Percentiles rank a stretch among this genome's conserved stretches.
Evolutionary conservation across 768 basidiomycete species (phyloP).

Genomic region (Lanmaoa rubissima): DNA sequence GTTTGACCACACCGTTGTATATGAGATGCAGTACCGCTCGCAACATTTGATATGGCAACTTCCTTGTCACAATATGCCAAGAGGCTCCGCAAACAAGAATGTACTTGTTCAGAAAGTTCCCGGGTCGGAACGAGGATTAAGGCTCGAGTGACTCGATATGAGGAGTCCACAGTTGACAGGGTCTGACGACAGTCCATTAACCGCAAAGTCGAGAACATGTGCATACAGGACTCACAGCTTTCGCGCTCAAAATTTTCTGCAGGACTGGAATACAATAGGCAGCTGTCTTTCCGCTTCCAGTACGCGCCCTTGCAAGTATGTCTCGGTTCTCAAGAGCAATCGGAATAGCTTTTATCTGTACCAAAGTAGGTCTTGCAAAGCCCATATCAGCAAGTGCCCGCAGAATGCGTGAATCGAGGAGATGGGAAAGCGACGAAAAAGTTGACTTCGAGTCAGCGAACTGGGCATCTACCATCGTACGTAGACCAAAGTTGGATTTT

Average conservation of each 20-base stretch:
- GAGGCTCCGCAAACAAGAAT: slow-evolving; percentile 61
- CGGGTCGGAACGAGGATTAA: slow-evolving; percentile 86
- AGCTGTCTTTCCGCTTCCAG: slow-evolving; percentile 96
- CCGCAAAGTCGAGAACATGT: not conserved
- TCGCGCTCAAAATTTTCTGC: slow-evolving; percentile 81
- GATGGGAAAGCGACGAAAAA: slow-evolving; percentile 64
- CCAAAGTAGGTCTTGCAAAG: slow-evolving; percentile 87
- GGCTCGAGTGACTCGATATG: slow-evolving; percentile 62
- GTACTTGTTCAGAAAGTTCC: slow-evolving; percentile 91
- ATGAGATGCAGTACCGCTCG: slow-evolving; percentile 66
- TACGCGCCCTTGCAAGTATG: slow-evolving; percentile 90
- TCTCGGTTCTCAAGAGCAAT: slow-evolving; percentile 86
- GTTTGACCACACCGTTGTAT: slow-evolving; percentile 59
- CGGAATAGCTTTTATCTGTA: slow-evolving; percentile 91
- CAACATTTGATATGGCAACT: slow-evolving; percentile 70
- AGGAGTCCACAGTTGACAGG: slow-evolving; percentile 38
- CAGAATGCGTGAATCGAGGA: slow-evolving; percentile 83
- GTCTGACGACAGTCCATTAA: slow-evolving; percentile 22
- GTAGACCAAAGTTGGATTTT: not conserved
- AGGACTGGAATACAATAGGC: slow-evolving; percentile 91
- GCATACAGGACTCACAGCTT: slow-evolving; percentile 55
- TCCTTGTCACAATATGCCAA: slow-evolving; percentile 78
- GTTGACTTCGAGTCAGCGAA: slow-evolving; percentile 48
- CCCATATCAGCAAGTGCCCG: slow-evolving; percentile 87
- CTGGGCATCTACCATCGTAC: slow-evolving; percentile 43